A percentile compares a stretch with the other conserved stretches of the same genome.
Evolutionary conservation across 352 stramenopile genomes (phyloP).

Genomic region (Phytophthora agathidicida): DNA sequence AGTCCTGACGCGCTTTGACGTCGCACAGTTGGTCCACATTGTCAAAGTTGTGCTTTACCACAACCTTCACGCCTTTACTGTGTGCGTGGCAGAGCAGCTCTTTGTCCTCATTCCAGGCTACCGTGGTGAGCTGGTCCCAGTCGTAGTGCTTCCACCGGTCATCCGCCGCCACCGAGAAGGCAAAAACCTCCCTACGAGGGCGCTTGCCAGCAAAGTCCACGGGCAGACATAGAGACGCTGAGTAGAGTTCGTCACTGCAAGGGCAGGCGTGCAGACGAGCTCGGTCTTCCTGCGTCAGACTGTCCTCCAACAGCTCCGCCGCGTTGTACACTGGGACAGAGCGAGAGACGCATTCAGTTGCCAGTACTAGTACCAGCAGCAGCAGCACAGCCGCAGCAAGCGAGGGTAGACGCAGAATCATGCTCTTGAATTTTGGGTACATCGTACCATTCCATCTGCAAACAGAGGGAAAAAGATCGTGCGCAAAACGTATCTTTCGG

Average conservation of each 20-base stretch:
- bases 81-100: slow-evolving; percentile 83
- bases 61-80: slow-evolving; percentile 75
- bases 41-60: slow-evolving; percentile 87
- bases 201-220: slow-evolving; percentile 32
- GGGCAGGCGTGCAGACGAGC: slow-evolving; percentile 51
- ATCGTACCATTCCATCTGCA: slow-evolving; percentile 20
- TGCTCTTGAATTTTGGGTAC: slow-evolving; percentile 21
- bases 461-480: slow-evolving; percentile 21
- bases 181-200: slow-evolving; percentile 69
- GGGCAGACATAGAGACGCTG: slow-evolving; percentile 58
- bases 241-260: slow-evolving; percentile 33
- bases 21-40: slow-evolving; percentile 67
- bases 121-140: slow-evolving; percentile 80
- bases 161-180: slow-evolving; percentile 68
- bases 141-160: slow-evolving; percentile 84
- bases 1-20: slow-evolving; percentile 44
- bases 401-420: not conserved
- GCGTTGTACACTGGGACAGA: slow-evolving; percentile 25
- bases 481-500: slow-evolving; percentile 28
- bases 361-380: slow-evolving; percentile 23
- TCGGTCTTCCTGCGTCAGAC: slow-evolving; percentile 40
- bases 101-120: slow-evolving; percentile 88
- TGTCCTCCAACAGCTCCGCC: slow-evolving; percentile 10
- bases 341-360: slow-evolving; percentile 1
- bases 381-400: slow-evolving; percentile 7